Evolutionary conservation across 352 stramenopile genomes (phyloP).

Genomic region (Phytophthora vignae): DNA sequence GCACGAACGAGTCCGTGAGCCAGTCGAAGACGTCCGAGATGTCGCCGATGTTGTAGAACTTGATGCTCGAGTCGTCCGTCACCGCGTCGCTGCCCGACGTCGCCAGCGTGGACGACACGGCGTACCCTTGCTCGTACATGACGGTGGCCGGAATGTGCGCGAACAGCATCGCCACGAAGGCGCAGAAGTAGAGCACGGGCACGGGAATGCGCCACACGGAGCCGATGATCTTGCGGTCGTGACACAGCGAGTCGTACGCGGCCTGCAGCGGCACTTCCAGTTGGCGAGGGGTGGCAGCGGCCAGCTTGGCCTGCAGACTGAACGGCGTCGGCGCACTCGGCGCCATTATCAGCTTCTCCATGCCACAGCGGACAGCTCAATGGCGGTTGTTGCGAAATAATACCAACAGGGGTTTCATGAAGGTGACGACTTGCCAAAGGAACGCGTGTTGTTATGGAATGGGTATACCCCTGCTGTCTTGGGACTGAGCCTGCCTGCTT

Average conservation of each 20-base stretch:
- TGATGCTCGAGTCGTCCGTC: constrained; percentile 51
- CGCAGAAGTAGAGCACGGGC: constrained; percentile 48
- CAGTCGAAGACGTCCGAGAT: constrained; percentile 55
- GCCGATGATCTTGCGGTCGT: constrained; percentile 47
- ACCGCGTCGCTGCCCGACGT: constrained; percentile 56
- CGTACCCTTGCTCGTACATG: constrained; percentile 47
- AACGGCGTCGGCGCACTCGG: background rate
- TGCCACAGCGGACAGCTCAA: background rate
- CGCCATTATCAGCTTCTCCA: constrained; percentile 11
- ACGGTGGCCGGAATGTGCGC: constrained; percentile 44
- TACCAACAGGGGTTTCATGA: background rate
- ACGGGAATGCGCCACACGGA: constrained; percentile 44
- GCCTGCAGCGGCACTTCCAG: background rate
- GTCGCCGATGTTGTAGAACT: constrained; percentile 54
- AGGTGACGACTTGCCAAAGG: background rate
- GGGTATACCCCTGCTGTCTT: background rate
- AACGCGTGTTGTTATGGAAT: background rate
- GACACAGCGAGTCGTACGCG: constrained; percentile 14
- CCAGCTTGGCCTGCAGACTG: background rate
- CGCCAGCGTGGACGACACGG: constrained; percentile 42
- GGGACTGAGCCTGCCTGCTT: background rate
- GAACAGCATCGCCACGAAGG: constrained; percentile 60
- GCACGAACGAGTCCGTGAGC: constrained; percentile 52
- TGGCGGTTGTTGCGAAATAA: background rate
- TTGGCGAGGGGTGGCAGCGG: background rate